A percentile compares a stretch with the other conserved stretches of the same genome.
phyloP scores from a whole-genome alignment of 2,329 filamentous ascomycete species.

The Arthrobotrys entomopaga region DNA sequence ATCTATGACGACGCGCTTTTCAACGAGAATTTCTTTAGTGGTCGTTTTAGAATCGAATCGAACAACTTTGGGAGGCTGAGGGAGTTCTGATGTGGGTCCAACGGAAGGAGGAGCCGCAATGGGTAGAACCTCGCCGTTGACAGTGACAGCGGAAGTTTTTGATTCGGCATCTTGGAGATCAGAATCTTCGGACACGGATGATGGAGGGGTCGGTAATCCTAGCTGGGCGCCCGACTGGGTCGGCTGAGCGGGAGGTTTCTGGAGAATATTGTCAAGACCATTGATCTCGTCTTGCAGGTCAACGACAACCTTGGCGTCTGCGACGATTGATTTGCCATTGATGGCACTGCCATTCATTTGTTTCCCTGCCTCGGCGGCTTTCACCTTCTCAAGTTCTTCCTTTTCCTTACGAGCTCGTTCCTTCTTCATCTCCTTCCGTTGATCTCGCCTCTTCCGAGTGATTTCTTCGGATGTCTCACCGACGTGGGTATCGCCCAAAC shows the following conservation, averaged over 20 bases:
- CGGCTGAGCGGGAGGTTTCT: background rate
- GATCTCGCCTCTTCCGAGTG: slow-evolving; percentile 79
- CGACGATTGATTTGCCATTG: slow-evolving; percentile 47
- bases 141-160: background rate
- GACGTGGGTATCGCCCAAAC: slow-evolving; percentile 68
- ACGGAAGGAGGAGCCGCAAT: background rate
- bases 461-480: slow-evolving; percentile 82
- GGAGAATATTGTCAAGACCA: slow-evolving; percentile 7
- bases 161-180: slow-evolving; percentile 19
- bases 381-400: slow-evolving; percentile 74
- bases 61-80: slow-evolving; percentile 29
- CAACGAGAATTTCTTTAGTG: slow-evolving; percentile 20
- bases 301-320: slow-evolving; percentile 33
- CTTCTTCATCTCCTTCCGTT: slow-evolving; percentile 85
- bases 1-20: slow-evolving; percentile 60
- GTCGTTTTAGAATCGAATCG: slow-evolving; percentile 18
- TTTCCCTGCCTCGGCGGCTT: slow-evolving; percentile 71
- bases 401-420: slow-evolving; percentile 89
- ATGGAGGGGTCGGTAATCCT: slow-evolving; percentile 44
- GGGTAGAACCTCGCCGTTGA: too few species aligned
- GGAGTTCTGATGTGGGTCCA: background rate
- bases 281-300: slow-evolving; percentile 41
- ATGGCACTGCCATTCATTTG: slow-evolving; percentile 22
- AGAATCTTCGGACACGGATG: slow-evolving; percentile 29
- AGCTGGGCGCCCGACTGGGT: background rate